These are phyloP conservation scores for Phytomonas sp. DNA, from an alignment of 208 protist species.

Conservation along the genomic window DNA sequence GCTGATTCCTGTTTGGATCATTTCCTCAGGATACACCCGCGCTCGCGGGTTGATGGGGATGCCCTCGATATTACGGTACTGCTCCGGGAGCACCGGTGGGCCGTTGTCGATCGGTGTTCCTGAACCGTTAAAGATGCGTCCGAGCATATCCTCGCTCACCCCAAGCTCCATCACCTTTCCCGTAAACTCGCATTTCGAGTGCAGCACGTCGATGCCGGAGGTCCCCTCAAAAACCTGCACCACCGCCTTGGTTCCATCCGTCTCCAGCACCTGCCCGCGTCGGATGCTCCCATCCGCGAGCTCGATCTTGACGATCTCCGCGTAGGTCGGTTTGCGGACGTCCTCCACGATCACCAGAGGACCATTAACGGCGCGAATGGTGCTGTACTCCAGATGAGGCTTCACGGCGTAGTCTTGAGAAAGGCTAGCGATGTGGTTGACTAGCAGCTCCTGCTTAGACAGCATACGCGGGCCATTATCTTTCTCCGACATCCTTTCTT, in stretches of 20 bases:
- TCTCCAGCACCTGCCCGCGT: constrained; percentile 98
- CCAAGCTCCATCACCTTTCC: constrained; percentile 98
- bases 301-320: constrained; percentile 99
- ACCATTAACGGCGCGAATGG: constrained; percentile 98
- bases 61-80: constrained; percentile 99
- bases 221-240: constrained; percentile 99
- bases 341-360: constrained; percentile 99
- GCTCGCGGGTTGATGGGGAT: constrained; percentile 99
- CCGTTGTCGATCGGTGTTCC: constrained; percentile 99
- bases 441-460: constrained; percentile 84
- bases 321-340: constrained; percentile 97
- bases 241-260: constrained; percentile 97
- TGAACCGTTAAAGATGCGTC: constrained; percentile 99
- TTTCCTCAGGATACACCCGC: constrained; percentile 99
- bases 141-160: constrained; percentile 99
- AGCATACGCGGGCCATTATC: constrained; percentile 48
- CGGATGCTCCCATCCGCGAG: constrained; percentile 94
- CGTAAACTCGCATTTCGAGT: constrained; percentile 97
- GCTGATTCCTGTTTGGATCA: constrained; percentile 99
- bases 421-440: constrained; percentile 65
- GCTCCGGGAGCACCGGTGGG: constrained; percentile 96
- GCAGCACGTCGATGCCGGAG: constrained; percentile 97
- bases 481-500: constrained; percentile 32
- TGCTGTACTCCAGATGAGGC: constrained; percentile 96
- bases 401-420: constrained; percentile 68